Conservation (phyloP, 148 eudicot genomes). For the Bassia scoparia region DNA sequence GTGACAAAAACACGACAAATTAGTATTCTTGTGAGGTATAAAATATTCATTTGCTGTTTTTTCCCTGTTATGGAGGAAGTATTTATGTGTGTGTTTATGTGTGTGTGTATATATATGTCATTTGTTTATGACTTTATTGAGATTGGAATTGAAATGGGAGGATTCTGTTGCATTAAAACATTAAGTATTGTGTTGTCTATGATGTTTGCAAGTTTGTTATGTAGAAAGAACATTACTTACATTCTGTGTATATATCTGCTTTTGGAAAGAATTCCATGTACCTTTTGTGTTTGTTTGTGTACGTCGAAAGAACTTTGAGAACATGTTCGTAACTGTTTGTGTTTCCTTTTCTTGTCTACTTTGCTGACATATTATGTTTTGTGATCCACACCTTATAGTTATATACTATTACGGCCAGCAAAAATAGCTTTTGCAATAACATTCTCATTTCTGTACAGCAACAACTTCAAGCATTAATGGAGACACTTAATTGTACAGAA, state of each 20-base stretch:
- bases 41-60: no score
- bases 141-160: neutral
- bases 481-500: slow-evolving; percentile 83
- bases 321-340: no score
- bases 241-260: no score
- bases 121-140: neutral
- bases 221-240: neutral
- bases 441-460: slow-evolving; percentile 44
- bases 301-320: neutral
- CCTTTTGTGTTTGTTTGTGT: neutral
- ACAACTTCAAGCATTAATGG: slow-evolving; percentile 99
- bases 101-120: no score
- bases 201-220: slow-evolving; percentile 3
- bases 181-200: neutral
- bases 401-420: slow-evolving; percentile 1
- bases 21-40: no score
- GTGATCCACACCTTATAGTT: neutral
- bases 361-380: neutral
- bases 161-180: neutral
- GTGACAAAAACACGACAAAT: no score
- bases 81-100: no score
- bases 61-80: no score
- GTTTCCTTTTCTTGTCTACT: no score
- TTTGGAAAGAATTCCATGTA: no score
- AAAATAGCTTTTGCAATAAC: neutral